Evolutionary conservation across 768 basidiomycete species (phyloP).

Genomic region (Lactarius trivialis): DNA sequence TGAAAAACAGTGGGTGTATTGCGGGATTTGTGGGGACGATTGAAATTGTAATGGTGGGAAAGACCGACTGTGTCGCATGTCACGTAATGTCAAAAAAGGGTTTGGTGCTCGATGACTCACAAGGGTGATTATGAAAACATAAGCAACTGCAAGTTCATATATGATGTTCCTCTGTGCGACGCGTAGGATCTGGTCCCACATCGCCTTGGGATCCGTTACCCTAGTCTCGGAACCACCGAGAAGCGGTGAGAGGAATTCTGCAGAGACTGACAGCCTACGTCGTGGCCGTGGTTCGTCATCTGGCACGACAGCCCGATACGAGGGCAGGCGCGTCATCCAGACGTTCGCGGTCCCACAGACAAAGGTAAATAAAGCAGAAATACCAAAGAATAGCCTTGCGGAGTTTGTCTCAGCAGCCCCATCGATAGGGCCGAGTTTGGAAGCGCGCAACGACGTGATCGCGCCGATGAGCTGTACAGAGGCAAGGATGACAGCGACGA

Average conservation of each 20-base stretch:
- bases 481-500: constrained; percentile 77
- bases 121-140: constrained; percentile 73
- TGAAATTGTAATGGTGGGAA: constrained; percentile 78
- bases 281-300: constrained; percentile 34
- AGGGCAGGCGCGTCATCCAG: constrained; percentile 52
- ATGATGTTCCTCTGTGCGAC: constrained; percentile 58
- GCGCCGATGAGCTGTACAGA: constrained; percentile 67
- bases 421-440: constrained; percentile 23
- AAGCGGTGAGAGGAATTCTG: constrained; percentile 35
- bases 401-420: constrained; percentile 57
- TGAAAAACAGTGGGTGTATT: constrained; percentile 80
- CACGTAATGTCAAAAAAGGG: constrained; percentile 1
- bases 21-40: constrained; percentile 58
- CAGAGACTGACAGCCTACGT: constrained; percentile 27
- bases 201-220: constrained; percentile 32
- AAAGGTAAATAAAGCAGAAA: constrained; percentile 61
- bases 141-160: constrained; percentile 68
- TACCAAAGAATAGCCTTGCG: constrained; percentile 65
- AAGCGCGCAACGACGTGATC: constrained; percentile 43
- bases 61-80: constrained; percentile 57
- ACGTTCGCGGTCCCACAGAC: constrained; percentile 46
- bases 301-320: constrained; percentile 49
- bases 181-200: constrained; percentile 37
- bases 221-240: constrained; percentile 26
- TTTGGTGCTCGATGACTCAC: constrained; percentile 37